These are phyloP conservation scores for Starmerella cellae DNA, from an alignment of 805 yeast genomes.

Conservation along the genomic window DNA sequence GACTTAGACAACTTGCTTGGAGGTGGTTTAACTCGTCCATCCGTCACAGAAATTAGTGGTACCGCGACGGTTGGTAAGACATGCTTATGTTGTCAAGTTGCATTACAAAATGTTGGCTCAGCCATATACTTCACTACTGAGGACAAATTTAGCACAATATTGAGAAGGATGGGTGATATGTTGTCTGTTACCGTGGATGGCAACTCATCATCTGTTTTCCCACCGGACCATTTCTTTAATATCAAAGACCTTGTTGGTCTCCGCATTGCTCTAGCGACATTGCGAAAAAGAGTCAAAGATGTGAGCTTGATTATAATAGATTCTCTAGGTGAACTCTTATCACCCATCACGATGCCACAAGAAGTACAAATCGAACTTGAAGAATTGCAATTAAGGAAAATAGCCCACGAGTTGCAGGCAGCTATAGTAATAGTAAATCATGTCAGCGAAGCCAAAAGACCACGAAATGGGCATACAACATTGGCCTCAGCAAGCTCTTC, in stretches of 20 bases:
- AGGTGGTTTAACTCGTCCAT: conserved; percentile 45
- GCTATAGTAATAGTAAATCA: conserved; percentile 70
- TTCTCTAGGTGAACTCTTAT: conserved; percentile 44
- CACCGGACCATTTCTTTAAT: not conserved
- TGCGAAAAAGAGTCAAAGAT: not conserved
- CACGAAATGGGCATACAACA: too few relatives aligned
- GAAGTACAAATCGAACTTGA: conserved; percentile 12
- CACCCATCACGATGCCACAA: not conserved
- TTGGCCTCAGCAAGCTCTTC: too few relatives aligned
- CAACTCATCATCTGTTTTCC: not conserved
- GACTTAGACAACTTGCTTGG: conserved; percentile 37
- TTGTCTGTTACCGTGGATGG: not conserved
- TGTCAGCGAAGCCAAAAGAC: conserved; percentile 42
- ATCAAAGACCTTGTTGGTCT: conserved; percentile 2
- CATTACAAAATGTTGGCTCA: not conserved
- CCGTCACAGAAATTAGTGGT: conserved; percentile 67
- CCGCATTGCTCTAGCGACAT: conserved; percentile 3
- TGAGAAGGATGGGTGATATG: not conserved
- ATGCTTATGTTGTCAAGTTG: conserved; percentile 49
- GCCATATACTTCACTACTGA: conserved; percentile 2
- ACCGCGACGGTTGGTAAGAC: conserved; percentile 81
- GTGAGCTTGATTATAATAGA: conserved; percentile 50
- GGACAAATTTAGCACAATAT: not conserved
- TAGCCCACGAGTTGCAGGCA: conserved; percentile 38
- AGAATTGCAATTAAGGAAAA: conserved; percentile 31